phyloP scores from a whole-genome alignment of 1,284 basidiomycete species.

The Crepidotus sp. region DNA sequence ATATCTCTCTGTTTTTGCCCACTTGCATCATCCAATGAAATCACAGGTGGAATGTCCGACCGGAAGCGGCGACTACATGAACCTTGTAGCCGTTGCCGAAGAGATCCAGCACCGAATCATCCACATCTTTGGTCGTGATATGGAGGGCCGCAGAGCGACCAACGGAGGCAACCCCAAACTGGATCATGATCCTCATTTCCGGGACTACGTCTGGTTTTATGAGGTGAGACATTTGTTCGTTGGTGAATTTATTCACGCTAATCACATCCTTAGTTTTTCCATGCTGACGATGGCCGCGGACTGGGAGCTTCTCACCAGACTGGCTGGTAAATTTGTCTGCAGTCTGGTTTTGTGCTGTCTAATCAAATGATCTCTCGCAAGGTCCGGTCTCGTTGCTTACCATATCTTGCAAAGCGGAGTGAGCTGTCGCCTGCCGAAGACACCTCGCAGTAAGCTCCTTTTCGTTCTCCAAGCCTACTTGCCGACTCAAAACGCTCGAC shows the following conservation, averaged over 20 bases:
- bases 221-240: constrained; percentile 45
- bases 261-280: constrained; percentile 67
- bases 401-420: constrained; percentile 84
- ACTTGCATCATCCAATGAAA: constrained; percentile 1
- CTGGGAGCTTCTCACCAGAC: constrained; percentile 97
- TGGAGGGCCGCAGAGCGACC: constrained; percentile 77
- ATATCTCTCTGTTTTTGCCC: background rate
- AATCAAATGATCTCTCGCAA: constrained; percentile 21
- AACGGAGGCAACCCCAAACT: constrained; percentile 87
- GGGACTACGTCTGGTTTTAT: constrained; percentile 93
- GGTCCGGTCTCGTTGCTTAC: constrained; percentile 89
- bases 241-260: background rate
- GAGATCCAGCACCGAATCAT: constrained; percentile 97
- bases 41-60: constrained; percentile 85
- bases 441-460: constrained; percentile 68
- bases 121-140: constrained; percentile 90
- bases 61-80: constrained; percentile 93
- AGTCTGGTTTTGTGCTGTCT: constrained; percentile 3
- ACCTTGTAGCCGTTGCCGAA: constrained; percentile 86
- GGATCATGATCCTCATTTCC: constrained; percentile 91
- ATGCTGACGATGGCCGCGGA: constrained; percentile 86
- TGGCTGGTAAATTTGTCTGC: constrained; percentile 61
- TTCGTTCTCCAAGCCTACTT: constrained; percentile 13
- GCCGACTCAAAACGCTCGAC: constrained; percentile 20
- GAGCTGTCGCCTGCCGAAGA: constrained; percentile 78